Evolutionary conservation across 2,329 filamentous ascomycete genomes (phyloP).

Genomic region (Xylariaceae sp.): DNA sequence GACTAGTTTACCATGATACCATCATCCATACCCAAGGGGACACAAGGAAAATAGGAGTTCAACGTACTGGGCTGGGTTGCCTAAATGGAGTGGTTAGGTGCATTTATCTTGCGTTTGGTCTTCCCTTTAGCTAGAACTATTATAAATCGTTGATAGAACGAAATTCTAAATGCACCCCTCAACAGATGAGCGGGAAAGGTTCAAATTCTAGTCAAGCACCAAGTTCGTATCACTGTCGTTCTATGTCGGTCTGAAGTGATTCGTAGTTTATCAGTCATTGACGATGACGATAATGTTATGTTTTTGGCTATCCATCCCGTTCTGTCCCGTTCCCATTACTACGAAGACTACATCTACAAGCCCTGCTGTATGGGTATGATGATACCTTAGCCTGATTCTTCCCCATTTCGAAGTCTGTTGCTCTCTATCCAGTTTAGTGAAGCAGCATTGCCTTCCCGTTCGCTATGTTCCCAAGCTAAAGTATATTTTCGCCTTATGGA

Average conservation of each 20-base stretch:
- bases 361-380: conserved; percentile 3
- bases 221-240: background rate
- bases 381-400: background rate
- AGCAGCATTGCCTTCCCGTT: background rate
- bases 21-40: conserved; percentile 4
- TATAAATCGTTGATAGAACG: background rate
- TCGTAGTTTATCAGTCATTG: background rate
- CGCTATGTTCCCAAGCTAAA: conserved; percentile 10
- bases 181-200: background rate
- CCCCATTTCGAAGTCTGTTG: background rate
- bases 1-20: conserved; percentile 21
- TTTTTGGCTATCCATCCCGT: background rate
- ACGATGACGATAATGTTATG: background rate
- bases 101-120: background rate
- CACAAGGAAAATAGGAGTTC: conserved; percentile 18
- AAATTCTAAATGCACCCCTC: conserved; percentile 1
- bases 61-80: background rate
- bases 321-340: conserved; percentile 15
- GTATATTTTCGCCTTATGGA: conserved; percentile 18
- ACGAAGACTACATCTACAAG: conserved; percentile 19
- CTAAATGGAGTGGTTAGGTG: background rate
- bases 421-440: conserved; percentile 17
- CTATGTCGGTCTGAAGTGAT: background rate
- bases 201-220: background rate
- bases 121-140: conserved; percentile 2